Conservation (phyloP, 1,284 basidiomycete genomes). For the Boletellus dicymbophilus region DNA sequence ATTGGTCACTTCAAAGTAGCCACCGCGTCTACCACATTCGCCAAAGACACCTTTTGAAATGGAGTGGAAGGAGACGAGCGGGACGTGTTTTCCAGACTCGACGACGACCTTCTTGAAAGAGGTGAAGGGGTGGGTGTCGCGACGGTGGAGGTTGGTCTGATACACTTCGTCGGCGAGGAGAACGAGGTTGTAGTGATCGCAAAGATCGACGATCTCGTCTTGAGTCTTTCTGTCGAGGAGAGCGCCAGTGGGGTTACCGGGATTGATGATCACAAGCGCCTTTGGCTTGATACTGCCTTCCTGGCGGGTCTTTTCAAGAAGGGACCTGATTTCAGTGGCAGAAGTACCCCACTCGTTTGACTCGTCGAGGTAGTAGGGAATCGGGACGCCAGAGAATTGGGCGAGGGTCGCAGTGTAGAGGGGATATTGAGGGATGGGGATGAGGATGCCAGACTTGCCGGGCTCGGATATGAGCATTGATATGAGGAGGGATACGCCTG, state of each 20-base stretch:
- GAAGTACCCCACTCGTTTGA: slow-evolving; percentile 86
- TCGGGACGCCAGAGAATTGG: slow-evolving; percentile 76
- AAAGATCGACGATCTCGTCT: slow-evolving; percentile 74
- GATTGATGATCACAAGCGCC: slow-evolving; percentile 94
- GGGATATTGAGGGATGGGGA: slow-evolving; percentile 98
- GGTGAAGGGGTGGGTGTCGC: slow-evolving; percentile 71
- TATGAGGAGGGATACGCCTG: slow-evolving; percentile 89
- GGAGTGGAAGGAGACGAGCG: slow-evolving; percentile 93
- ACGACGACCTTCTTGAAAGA: slow-evolving; percentile 90
- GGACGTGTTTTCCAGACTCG: slow-evolving; percentile 61
- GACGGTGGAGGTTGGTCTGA: slow-evolving; percentile 86
- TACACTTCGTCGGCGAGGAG: slow-evolving; percentile 96
- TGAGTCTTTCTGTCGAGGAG: slow-evolving; percentile 76
- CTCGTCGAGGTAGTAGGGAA: slow-evolving; percentile 93
- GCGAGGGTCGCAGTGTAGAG: slow-evolving; percentile 96
- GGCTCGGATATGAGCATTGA: slow-evolving; percentile 73
- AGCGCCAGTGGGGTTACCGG: slow-evolving; percentile 93
- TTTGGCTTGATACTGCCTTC: slow-evolving; percentile 66
- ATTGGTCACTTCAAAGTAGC: slow-evolving; percentile 92
- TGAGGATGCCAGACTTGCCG: slow-evolving; percentile 77
- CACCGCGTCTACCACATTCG: slow-evolving; percentile 92
- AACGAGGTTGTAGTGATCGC: slow-evolving; percentile 84
- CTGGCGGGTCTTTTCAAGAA: slow-evolving; percentile 67
- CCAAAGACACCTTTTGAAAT: slow-evolving; percentile 94
- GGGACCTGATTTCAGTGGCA: slow-evolving; percentile 64